Evolutionary conservation across 495 filamentous ascomycete species (phyloP), one percentile per base, ranked within the genome.

Genomic region (Friedmanniomyces endolithicus): DNA sequence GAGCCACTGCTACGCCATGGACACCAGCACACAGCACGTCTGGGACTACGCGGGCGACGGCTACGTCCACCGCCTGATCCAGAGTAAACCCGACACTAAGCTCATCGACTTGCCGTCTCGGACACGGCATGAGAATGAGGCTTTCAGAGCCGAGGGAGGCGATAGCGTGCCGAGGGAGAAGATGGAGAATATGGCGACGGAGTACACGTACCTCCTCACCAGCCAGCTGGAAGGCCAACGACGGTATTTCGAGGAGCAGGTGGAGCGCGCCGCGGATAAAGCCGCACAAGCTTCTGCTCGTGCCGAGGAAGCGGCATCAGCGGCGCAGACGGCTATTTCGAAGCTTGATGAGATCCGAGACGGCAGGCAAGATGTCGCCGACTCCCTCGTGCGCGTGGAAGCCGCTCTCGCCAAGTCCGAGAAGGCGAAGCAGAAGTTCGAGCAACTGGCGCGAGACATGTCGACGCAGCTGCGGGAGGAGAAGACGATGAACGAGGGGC

Each of bases 11-110:
- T 98, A 94, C 65, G 86, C 88, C 46, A 84, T 98, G 71, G 94
- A 98, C 65, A 78, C 97, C 31, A 79, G 80, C 40, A 90, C 89
- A 0, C 90, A 98, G 65, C 85, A 90, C 55, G 88, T 98, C 6
- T 98, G 92, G 92, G 94, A 98, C 72, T 98, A 98, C 64, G 85
- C 85, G 0, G 86, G 85, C 33, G 94, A 98, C 62, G 84, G 82
- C 58, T 98, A 95, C 74, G 92, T 97, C 19, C 92, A 98, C 70
- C 84, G 92, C 11, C 80, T 98, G 33, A 90, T 97, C 52, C 84
- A 92, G 60, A 86, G 85, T 61, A 94, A 95, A 70, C 82, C 85
- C 4, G 88, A 95, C 31, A 17, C 49, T 46, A 88, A 96, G 64
- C 75, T 95, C 0, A 83, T 95, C 40, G 89, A 95, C 65, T 73